These are phyloP conservation scores for Venturia carpophila DNA, from an alignment of 2,329 filamentous ascomycete species.

Conservation along the genomic window DNA sequence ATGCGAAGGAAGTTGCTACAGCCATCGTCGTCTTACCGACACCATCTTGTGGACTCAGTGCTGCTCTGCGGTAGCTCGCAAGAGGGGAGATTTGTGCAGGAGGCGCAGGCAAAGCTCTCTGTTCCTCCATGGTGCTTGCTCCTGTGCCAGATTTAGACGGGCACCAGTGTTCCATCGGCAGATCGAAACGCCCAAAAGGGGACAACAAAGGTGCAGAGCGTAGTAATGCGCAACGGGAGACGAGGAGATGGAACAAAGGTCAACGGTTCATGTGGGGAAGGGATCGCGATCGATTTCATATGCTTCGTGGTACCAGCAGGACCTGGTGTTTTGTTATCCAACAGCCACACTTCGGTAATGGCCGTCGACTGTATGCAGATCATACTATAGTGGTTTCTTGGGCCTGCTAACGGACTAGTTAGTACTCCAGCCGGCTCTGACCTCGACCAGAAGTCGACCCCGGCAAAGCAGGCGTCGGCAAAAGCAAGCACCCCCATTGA, in stretches of 20 bases:
- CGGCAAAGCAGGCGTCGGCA: not conserved
- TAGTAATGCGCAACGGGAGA: not conserved
- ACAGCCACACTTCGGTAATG: slow-evolving; percentile 1
- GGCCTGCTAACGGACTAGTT: not conserved
- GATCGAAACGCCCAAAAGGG: not conserved
- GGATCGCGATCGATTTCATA: not conserved
- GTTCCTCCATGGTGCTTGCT: not conserved
- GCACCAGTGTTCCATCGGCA: slow-evolving; percentile 3
- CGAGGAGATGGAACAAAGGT: not conserved
- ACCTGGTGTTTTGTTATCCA: not conserved
- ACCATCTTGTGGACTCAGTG: not conserved
- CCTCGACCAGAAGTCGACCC: not conserved
- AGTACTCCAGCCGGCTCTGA: not conserved
- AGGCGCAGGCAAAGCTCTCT: not conserved
- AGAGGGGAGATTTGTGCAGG: slow-evolving; percentile 4
- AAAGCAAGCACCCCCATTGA: not conserved
- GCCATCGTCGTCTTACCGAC: slow-evolving; percentile 1
- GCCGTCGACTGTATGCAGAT: slow-evolving; percentile 1
- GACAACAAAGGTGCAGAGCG: not conserved
- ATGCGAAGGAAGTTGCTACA: not conserved
- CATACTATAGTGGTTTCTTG: not conserved
- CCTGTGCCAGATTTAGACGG: not conserved
- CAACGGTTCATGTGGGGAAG: not conserved
- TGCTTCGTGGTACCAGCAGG: slow-evolving; percentile 1
- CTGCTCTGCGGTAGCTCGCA: slow-evolving; percentile 9